Evolutionary conservation across 331 rosid genomes (phyloP).

Genomic region (Spiraea crenata): DNA sequence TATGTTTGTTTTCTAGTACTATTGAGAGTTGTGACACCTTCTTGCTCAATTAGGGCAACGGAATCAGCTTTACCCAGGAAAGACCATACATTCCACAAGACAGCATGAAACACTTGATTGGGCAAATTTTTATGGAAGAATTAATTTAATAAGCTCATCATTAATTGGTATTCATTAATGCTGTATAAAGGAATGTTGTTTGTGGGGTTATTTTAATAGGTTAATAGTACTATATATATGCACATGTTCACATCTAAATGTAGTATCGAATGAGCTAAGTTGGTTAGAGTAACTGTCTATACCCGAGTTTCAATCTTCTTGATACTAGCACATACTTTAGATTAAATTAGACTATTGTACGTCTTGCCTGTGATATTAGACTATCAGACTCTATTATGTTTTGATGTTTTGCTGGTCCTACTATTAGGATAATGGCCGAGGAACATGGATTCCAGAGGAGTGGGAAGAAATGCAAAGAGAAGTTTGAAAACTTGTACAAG

Average conservation of each 20-base stretch:
- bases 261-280: too few relatives aligned
- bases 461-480: slow-evolving; percentile 87
- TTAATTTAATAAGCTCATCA: neutral
- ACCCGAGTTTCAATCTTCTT: too few relatives aligned
- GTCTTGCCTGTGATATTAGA: too few relatives aligned
- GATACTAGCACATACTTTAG: too few relatives aligned
- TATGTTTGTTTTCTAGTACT: neutral
- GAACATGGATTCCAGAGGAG: slow-evolving; percentile 79
- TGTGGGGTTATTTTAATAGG: neutral
- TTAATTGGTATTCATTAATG: neutral
- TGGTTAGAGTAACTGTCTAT: too few relatives aligned
- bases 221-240: neutral
- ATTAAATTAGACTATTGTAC: too few relatives aligned
- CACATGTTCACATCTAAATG: too few relatives aligned
- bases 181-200: neutral
- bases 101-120: neutral
- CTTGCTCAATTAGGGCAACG: slow-evolving; percentile 18
- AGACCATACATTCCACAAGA: neutral
- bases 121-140: neutral
- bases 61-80: neutral
- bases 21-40: neutral
- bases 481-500: slow-evolving; percentile 80
- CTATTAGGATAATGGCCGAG: slow-evolving; percentile 61
- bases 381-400: too few relatives aligned
- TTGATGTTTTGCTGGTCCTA: neutral